Evolutionary conservation across 225 moss, liverwort and hornwort genomes (phyloP), one percentile per base, ranked within the genome.

Genomic region (Pseudisothecium myosuroides): DNA sequence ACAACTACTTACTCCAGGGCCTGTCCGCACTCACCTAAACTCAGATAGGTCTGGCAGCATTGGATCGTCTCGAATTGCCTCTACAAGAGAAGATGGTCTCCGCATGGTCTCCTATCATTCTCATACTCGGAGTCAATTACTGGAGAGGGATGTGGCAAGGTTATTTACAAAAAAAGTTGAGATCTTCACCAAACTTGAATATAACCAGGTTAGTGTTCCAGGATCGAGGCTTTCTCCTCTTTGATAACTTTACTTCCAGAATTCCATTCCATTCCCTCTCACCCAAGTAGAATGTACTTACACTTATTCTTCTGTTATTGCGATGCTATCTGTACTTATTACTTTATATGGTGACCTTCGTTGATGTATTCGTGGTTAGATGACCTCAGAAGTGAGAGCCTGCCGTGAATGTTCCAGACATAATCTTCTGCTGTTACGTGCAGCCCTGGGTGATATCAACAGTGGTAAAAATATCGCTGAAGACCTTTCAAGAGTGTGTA

Each of bases 401-500:
- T 90, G 80, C 20, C 47, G 55, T 75, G 84, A 68, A 84, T 75
- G 67, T 82, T 60, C 80, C 54, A 61, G 68, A 56, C 76, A 65
- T 86, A 72, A 76, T 47, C 45, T 61, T 77, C 77, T 83, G 63
- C 43, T 83, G 75, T 82, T 76, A 18, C 83, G 58, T 89, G 89
- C 92, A 98, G 98, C 87, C 90, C 87, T 97, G 96, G 90, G 96
- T 99, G 66, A 93, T 97, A 91, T 95, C 95, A 81, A 94, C 94
- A 54, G 95, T 97, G 58, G 90, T 99, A 81, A 99, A 96, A 91
- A 91, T 95, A 95, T 90, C 92, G 50, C 90, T 99, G 72, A 96
- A 97, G 90, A 96, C 95, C 68, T 97, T 97, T 87, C 92, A 96
- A 92, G 98, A 99, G 89, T 96, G 93, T 88, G 97, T 96, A 49